These are phyloP conservation scores for Coniosporium tulheliwenetii DNA, from an alignment of 2,329 filamentous ascomycete species.

Conservation along the genomic window DNA sequence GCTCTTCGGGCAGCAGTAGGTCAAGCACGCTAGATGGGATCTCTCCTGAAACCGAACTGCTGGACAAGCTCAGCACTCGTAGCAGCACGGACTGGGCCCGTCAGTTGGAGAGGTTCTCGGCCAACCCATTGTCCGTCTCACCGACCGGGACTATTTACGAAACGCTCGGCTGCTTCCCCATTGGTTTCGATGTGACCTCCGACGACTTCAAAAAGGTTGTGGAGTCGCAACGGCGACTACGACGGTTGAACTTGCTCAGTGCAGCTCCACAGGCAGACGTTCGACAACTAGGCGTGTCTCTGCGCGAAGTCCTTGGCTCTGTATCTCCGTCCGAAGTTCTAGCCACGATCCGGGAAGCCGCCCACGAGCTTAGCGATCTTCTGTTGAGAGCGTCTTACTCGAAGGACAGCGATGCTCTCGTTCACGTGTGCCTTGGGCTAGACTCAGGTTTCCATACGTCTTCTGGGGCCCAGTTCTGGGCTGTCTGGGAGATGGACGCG, in stretches of 20 bases:
- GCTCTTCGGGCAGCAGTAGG: too few relatives aligned
- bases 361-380: conserved; percentile 8
- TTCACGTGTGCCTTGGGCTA: conserved; percentile 9
- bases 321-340: conserved; percentile 2
- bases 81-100: too few relatives aligned
- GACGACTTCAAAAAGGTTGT: conserved; percentile 29
- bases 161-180: conserved; percentile 30
- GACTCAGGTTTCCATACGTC: conserved; percentile 10
- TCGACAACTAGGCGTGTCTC: conserved; percentile 10
- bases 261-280: conserved; percentile 18
- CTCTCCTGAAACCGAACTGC: too few relatives aligned
- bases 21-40: too few relatives aligned
- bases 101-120: too few relatives aligned
- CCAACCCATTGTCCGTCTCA: conserved; percentile 19
- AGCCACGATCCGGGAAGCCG: neutral
- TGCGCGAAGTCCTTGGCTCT: conserved; percentile 10
- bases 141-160: conserved; percentile 20
- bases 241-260: conserved; percentile 23
- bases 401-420: conserved; percentile 3
- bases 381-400: conserved; percentile 2
- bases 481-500: conserved; percentile 7
- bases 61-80: too few relatives aligned
- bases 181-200: conserved; percentile 25
- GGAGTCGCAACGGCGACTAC: conserved; percentile 26
- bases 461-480: conserved; percentile 9